These are phyloP conservation scores for Penicillium coffeae DNA, from an alignment of 495 filamentous ascomycete species.

Conservation along the genomic window DNA sequence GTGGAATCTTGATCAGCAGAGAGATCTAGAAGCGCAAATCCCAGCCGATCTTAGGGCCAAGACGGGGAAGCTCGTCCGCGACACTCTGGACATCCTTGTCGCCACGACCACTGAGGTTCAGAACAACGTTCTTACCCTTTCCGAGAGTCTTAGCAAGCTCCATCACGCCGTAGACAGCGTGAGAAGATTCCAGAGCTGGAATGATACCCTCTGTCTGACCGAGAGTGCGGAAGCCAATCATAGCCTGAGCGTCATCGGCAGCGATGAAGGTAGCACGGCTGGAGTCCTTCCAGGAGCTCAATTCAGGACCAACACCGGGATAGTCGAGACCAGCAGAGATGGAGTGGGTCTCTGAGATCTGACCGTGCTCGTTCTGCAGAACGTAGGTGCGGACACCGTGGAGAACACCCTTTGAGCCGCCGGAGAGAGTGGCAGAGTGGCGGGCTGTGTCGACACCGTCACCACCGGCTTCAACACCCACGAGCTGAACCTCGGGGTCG, in stretches of 20 bases:
- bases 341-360: slow-evolving; percentile 92
- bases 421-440: slow-evolving; percentile 87
- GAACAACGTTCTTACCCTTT: slow-evolving; percentile 86
- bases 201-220: slow-evolving; percentile 92
- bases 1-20: too few relatives aligned
- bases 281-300: slow-evolving; percentile 87
- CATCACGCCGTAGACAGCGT: slow-evolving; percentile 86
- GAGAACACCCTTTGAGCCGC: slow-evolving; percentile 85
- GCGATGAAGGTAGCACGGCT: slow-evolving; percentile 83
- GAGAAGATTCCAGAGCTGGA: slow-evolving; percentile 87
- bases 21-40: slow-evolving; percentile 67
- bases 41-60: slow-evolving; percentile 94
- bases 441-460: slow-evolving; percentile 83
- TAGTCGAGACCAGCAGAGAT: slow-evolving; percentile 98
- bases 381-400: slow-evolving; percentile 96
- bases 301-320: slow-evolving; percentile 91
- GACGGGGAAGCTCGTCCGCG: slow-evolving; percentile 82
- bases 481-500: slow-evolving; percentile 73
- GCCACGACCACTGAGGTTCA: slow-evolving; percentile 86
- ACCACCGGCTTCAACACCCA: slow-evolving; percentile 95
- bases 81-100: slow-evolving; percentile 99
- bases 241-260: slow-evolving; percentile 88
- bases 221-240: slow-evolving; percentile 81
- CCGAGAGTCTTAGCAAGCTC: slow-evolving; percentile 89
- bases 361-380: slow-evolving; percentile 84